Evolutionary conservation across 2,329 filamentous ascomycete species (phyloP).

Genomic region (Ophidiomyces ophidiicola): DNA sequence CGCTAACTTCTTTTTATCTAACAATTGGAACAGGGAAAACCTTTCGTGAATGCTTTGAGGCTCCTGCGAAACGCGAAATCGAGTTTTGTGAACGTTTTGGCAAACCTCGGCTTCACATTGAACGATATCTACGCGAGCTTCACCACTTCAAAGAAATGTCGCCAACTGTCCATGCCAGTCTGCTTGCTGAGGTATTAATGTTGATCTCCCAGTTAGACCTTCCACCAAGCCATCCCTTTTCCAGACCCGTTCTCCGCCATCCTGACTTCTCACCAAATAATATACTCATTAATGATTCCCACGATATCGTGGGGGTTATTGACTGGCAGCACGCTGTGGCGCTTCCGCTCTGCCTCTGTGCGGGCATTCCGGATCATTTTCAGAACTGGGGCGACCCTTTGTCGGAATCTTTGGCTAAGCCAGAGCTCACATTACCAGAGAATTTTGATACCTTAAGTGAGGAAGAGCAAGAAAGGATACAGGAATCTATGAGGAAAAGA

Average conservation of each 20-base stretch:
- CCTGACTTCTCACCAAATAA: constrained; percentile 23
- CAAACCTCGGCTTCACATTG: constrained; percentile 18
- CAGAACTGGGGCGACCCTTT: constrained; percentile 26
- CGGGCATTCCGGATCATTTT: constrained; percentile 25
- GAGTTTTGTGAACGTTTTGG: constrained; percentile 18
- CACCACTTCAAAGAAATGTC: constrained; percentile 14
- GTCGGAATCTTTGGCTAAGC: constrained; percentile 18
- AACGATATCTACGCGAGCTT: constrained; percentile 18
- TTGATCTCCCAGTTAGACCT: constrained; percentile 18
- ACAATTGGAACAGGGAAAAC: not conserved
- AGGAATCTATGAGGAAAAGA: constrained; percentile 18
- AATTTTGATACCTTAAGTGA: constrained; percentile 18
- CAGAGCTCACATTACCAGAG: constrained; percentile 18
- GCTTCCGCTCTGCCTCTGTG: constrained; percentile 22
- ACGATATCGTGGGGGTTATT: constrained; percentile 21
- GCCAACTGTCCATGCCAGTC: constrained; percentile 14
- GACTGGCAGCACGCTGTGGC: constrained; percentile 24
- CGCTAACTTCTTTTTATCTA: not conserved
- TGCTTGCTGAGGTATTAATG: constrained; percentile 20
- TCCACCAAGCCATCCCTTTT: constrained; percentile 4
- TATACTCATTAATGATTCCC: constrained; percentile 20
- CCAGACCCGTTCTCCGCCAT: constrained; percentile 19
- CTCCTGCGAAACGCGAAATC: constrained; percentile 20
- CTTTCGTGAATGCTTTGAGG: constrained; percentile 14
- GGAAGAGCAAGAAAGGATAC: constrained; percentile 18